Percentiles rank a stretch among this genome's conserved stretches.
Evolutionary conservation across 2,329 filamentous ascomycete genomes (phyloP).

Genomic region (Cordyceps fumosorosea): DNA sequence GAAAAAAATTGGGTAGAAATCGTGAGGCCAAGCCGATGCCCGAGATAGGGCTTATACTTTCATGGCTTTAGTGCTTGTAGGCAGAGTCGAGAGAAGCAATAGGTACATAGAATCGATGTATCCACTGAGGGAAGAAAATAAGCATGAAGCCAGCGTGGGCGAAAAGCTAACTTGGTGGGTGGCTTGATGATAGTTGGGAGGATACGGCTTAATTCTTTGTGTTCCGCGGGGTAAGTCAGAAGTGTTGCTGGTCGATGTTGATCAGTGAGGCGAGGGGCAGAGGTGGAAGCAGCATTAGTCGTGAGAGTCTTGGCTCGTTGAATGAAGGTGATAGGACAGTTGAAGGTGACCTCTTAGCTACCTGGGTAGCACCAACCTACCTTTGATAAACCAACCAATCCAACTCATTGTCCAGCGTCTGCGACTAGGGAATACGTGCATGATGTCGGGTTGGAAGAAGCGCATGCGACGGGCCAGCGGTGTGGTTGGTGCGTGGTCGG

Average conservation of each 20-base stretch:
- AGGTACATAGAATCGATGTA: not conserved
- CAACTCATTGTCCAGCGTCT: not conserved
- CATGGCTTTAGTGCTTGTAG: no score
- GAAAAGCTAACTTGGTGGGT: not conserved
- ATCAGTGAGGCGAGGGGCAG: not conserved
- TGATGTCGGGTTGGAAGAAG: not conserved
- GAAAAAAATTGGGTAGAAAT: not conserved
- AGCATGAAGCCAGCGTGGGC: constrained; percentile 4
- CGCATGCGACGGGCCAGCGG: not conserved
- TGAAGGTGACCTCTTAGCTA: no score
- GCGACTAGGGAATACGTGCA: not conserved
- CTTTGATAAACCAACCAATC: not conserved
- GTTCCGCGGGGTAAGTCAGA: not conserved
- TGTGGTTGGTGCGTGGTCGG: not conserved
- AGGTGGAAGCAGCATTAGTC: not conserved
- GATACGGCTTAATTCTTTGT: not conserved
- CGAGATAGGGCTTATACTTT: not conserved
- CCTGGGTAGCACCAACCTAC: no score
- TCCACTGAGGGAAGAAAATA: not conserved
- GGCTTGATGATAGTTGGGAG: not conserved
- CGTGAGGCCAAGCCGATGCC: not conserved
- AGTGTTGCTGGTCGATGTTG: no score
- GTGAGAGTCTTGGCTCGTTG: not conserved
- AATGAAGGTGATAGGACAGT: not conserved
- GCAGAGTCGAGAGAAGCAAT: not conserved